Evolutionary conservation across 2,329 filamentous ascomycete genomes (phyloP).

Genomic region (Microcyclospora tardicrescens): DNA sequence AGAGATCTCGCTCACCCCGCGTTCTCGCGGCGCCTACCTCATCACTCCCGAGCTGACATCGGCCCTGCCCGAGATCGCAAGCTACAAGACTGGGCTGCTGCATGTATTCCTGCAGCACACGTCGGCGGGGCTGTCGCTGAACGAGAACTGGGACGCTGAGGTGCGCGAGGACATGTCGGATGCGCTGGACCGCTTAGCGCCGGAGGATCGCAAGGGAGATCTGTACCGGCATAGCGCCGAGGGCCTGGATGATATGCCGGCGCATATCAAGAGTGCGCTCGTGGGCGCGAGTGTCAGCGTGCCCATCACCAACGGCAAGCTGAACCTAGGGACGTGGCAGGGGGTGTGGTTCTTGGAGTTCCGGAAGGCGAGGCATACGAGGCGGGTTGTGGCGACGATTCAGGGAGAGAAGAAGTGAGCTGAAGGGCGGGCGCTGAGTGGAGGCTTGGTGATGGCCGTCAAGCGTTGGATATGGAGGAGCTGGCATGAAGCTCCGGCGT

Average conservation of each 20-base stretch:
- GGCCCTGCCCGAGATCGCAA: slow-evolving; percentile 63
- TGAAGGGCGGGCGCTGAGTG: neutral
- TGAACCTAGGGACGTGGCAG: slow-evolving; percentile 67
- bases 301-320: slow-evolving; percentile 72
- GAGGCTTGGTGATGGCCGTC: too few species aligned
- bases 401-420: slow-evolving; percentile 57
- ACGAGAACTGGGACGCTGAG: slow-evolving; percentile 80
- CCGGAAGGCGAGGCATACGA: slow-evolving; percentile 57
- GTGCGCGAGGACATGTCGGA: slow-evolving; percentile 87
- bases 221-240: slow-evolving; percentile 81
- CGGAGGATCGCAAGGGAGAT: slow-evolving; percentile 52
- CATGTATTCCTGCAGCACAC: slow-evolving; percentile 95
- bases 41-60: slow-evolving; percentile 63
- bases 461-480: too few species aligned
- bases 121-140: slow-evolving; percentile 75
- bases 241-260: slow-evolving; percentile 90
- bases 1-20: slow-evolving; percentile 62
- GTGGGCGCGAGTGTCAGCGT: slow-evolving; percentile 82
- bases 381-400: slow-evolving; percentile 82
- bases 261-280: slow-evolving; percentile 84
- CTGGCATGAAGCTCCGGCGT: too few species aligned
- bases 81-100: slow-evolving; percentile 75
- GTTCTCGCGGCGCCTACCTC: slow-evolving; percentile 74
- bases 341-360: slow-evolving; percentile 95
- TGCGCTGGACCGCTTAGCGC: slow-evolving; percentile 79